Evolutionary conservation across 2,329 filamentous ascomycete genomes (phyloP).

Genomic region (Xylaria hypoxylon): DNA sequence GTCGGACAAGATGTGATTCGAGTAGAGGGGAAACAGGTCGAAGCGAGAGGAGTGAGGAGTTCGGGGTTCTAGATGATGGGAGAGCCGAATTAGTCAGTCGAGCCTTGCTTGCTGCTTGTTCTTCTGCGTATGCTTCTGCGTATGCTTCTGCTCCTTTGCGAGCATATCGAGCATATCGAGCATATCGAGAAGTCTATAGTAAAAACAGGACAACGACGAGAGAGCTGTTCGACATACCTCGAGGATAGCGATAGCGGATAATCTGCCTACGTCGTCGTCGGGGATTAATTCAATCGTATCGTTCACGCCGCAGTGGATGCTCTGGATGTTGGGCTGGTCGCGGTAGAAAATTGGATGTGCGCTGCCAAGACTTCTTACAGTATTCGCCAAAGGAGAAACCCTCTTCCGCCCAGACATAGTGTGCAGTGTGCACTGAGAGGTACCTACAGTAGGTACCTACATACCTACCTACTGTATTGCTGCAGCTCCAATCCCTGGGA

Average conservation of each 20-base stretch:
- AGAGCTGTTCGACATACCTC: conserved; percentile 21
- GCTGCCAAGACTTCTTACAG: conserved; percentile 48
- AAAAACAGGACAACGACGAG: too few species aligned
- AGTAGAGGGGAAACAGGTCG: conserved; percentile 20
- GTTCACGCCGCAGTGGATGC: conserved; percentile 29
- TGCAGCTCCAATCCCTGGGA: too few species aligned
- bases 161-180: not conserved
- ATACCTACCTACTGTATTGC: too few species aligned
- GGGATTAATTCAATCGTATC: conserved; percentile 21
- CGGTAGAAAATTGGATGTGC: conserved; percentile 49
- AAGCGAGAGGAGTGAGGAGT: conserved; percentile 23
- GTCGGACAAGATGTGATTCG: conserved; percentile 33
- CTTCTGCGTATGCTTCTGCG: too few species aligned
- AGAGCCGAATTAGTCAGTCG: conserved; percentile 24
- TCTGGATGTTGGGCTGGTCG: conserved; percentile 34
- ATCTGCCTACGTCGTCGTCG: conserved; percentile 29
- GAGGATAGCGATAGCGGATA: conserved; percentile 18
- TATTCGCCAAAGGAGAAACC: conserved; percentile 50
- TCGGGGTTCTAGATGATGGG: conserved; percentile 40
- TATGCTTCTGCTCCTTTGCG: too few species aligned
- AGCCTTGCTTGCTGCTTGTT: not conserved
- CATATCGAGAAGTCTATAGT: too few species aligned
- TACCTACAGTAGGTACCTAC: not conserved
- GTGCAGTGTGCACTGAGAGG: too few species aligned
- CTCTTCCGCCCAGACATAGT: conserved; percentile 43